phyloP scores from a whole-genome alignment of 164 flowering plant genomes.

The Aristolochia californica region DNA sequence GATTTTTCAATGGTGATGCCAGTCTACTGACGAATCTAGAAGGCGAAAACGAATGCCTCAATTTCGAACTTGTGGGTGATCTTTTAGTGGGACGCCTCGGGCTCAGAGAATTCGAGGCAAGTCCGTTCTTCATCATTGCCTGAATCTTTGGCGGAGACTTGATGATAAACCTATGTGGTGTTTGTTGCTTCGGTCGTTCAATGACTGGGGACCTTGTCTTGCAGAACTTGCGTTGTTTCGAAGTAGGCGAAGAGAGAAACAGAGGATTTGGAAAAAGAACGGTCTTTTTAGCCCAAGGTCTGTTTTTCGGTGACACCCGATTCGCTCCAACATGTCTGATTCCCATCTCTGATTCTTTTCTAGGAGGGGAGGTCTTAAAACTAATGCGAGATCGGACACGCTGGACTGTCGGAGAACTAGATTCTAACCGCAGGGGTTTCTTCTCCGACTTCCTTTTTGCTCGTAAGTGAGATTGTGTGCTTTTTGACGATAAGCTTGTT shows the following conservation, averaged over 20 bases:
- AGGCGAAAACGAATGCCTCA: slow-evolving; percentile 63
- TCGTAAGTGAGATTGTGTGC: slow-evolving; percentile 10
- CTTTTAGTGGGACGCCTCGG: not conserved
- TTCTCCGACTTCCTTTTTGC: slow-evolving; percentile 66
- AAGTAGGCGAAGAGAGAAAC: slow-evolving; percentile 44
- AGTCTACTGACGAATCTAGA: slow-evolving; percentile 48
- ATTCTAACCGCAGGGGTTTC: slow-evolving; percentile 35
- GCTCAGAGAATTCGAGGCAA: slow-evolving; percentile 42
- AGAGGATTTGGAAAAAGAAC: slow-evolving; percentile 86
- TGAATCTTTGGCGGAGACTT: slow-evolving; percentile 62
- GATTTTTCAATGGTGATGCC: slow-evolving; percentile 60
- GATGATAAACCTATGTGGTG: slow-evolving; percentile 71
- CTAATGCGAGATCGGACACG: slow-evolving; percentile 66
- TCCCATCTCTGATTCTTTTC: slow-evolving; percentile 34
- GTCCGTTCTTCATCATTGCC: slow-evolving; percentile 36
- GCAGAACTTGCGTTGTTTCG: slow-evolving; percentile 40
- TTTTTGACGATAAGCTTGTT: slow-evolving; percentile 29
- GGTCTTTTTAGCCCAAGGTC: slow-evolving; percentile 78
- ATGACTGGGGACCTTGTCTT: slow-evolving; percentile 63
- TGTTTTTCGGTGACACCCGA: slow-evolving; percentile 69
- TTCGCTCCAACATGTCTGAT: slow-evolving; percentile 27
- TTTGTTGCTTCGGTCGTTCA: slow-evolving; percentile 19
- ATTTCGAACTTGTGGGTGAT: slow-evolving; percentile 15
- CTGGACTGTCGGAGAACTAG: slow-evolving; percentile 33
- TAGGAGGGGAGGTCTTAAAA: slow-evolving; percentile 61